Evolutionary conservation across 495 filamentous ascomycete species (phyloP).

Genomic region (Aspergillus funiculosus): DNA sequence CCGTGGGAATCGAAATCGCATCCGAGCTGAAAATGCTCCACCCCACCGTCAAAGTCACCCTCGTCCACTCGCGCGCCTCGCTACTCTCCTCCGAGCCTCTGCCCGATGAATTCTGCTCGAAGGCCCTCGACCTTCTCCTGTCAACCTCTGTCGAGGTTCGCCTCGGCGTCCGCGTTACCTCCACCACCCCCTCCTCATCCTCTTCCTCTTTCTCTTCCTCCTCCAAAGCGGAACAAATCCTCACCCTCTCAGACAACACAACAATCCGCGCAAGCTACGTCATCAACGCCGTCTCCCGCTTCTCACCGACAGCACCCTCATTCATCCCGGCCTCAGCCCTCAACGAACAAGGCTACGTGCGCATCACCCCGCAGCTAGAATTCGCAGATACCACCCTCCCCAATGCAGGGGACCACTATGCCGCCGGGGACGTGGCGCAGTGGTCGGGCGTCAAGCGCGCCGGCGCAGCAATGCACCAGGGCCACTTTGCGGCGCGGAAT

Average conservation of each 20-base stretch:
- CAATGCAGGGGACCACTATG: constrained; percentile 54
- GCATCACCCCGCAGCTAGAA: constrained; percentile 31
- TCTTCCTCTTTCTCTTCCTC: too few relatives aligned
- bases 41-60: constrained; percentile 53
- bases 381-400: constrained; percentile 36
- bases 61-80: constrained; percentile 59
- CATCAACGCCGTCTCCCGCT: constrained; percentile 49
- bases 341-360: constrained; percentile 52
- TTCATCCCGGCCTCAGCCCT: background rate
- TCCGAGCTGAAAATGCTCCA: constrained; percentile 56
- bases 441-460: constrained; percentile 70
- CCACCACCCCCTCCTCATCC: constrained; percentile 25
- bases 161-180: constrained; percentile 44
- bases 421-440: constrained; percentile 38
- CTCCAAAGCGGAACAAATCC: constrained; percentile 29
- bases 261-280: constrained; percentile 50
- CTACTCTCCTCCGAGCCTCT: constrained; percentile 63
- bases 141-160: constrained; percentile 54
- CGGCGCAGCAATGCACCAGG: constrained; percentile 63
- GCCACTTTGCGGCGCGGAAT: constrained; percentile 53
- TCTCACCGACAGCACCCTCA: constrained; percentile 2
- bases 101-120: constrained; percentile 57
- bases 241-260: constrained; percentile 52
- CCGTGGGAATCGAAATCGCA: constrained; percentile 68
- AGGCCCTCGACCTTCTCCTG: constrained; percentile 42